Evolutionary conservation across 495 filamentous ascomycete genomes (phyloP), one percentile per base, ranked within the genome.

Genomic region (Penicillium arizonense): DNA sequence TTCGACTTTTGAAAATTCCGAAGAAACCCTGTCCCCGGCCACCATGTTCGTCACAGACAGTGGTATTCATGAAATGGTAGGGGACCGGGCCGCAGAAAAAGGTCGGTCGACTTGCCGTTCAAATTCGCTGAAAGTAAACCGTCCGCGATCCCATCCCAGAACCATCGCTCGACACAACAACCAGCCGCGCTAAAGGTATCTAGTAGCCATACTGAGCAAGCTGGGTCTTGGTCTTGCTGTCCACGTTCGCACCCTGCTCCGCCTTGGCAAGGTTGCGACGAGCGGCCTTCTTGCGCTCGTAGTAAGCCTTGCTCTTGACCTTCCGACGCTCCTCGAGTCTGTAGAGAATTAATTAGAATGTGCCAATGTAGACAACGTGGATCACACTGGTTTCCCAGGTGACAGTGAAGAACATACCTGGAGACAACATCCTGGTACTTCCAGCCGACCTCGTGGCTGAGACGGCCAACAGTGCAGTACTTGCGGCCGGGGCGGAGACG

Each of bases 241-340:
- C 86, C 76, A 96, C 88, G 70, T 82, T 90, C 54, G 91, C 91
- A 71, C 77, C 87, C 87, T 92, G 90, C 82, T 94, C 83, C 65
- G 94, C 93, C 72, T 96, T 88, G 61, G 84, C 80, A 52, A 96
- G 80, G 79, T 90, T 89, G 82, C 86, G 91, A 73, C 86, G 84
- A 63, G 87, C 87, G 50, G 86, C 82, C 91, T 96, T 96, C 94
- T 97, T 98, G 83, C 91, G 90, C 80, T 91, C 90, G 84, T 98
- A 98, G 87, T 97, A 98, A 71, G 94, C 94, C 66, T 88, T 85
- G 69, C 91, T 89, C 87, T 97, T 97, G 75, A 93, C 91, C 83
- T 98, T 98, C 79, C 94, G 86, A 77, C 92, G 85, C 85, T 98
- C 94, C 86, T 98, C 94, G 65, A 98, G 86, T 77, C 94, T 98